Conservation (phyloP, 1,139 yeast species). For the Hemisphaericaspora subhashii region DNA sequence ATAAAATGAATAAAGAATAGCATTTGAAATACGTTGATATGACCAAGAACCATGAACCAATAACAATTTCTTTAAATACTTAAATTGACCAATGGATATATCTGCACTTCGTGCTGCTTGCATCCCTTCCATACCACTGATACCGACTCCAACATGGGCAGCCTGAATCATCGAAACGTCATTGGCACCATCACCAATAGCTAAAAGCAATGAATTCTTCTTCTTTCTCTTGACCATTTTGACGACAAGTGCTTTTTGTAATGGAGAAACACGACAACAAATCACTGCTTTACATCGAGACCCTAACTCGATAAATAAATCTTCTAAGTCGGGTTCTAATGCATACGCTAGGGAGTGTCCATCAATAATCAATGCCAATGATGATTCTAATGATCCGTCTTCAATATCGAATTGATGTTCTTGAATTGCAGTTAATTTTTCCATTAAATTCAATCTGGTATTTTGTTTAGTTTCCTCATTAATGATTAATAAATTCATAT, state of each 20-base stretch:
- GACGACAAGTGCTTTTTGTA: conserved; percentile 97
- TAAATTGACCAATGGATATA: conserved; percentile 94
- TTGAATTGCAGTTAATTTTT: conserved; percentile 73
- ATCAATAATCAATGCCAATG: conserved; percentile 88
- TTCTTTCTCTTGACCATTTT: conserved; percentile 66
- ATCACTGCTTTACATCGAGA: conserved; percentile 86
- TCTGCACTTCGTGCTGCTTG: conserved; percentile 99
- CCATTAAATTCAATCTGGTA: conserved; percentile 67
- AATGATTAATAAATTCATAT: conserved; percentile 87
- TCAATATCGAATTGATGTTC: conserved; percentile 70
- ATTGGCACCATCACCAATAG: conserved; percentile 97
- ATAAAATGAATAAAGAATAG: conserved; percentile 91
- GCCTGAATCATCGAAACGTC: conserved; percentile 99
- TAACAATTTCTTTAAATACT: conserved; percentile 74
- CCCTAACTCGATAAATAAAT: conserved; percentile 75
- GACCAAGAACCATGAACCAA: conserved; percentile 98
- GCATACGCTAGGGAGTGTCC: conserved; percentile 90
- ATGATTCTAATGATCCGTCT: conserved; percentile 52
- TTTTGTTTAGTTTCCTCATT: conserved; percentile 83
- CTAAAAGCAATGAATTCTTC: conserved; percentile 71
- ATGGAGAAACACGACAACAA: conserved; percentile 96
- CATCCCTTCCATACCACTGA: conserved; percentile 99
- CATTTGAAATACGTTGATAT: conserved; percentile 88
- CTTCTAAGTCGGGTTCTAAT: conserved; percentile 77
- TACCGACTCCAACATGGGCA: conserved; percentile 97